Evolutionary conservation across 2,329 filamentous ascomycete genomes (phyloP).

Genomic region (Colletotrichum kahawae): DNA sequence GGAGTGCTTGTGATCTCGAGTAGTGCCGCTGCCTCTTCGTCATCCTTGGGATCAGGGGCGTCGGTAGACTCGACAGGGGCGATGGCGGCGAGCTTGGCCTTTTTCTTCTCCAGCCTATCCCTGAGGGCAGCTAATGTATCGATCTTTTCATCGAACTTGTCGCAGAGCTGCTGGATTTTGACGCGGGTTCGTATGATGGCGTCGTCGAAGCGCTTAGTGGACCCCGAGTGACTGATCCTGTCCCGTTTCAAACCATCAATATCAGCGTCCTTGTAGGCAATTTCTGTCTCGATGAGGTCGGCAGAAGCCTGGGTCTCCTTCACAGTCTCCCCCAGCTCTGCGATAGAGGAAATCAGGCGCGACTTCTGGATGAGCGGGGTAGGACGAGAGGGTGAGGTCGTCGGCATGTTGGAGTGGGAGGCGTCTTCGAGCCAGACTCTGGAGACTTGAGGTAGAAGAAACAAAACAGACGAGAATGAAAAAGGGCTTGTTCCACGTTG

Average conservation of each 20-base stretch:
- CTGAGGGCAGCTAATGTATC: background rate
- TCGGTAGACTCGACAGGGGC: background rate
- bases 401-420: background rate
- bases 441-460: background rate
- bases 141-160: background rate
- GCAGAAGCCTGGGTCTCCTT: background rate
- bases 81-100: background rate
- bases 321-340: background rate
- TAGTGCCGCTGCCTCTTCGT: background rate
- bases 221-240: background rate
- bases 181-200: background rate
- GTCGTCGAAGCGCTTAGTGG: background rate
- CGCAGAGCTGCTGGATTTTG: background rate
- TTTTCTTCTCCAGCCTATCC: background rate
- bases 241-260: background rate
- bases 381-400: background rate
- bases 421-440: background rate
- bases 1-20: conserved; percentile 18
- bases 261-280: conserved; percentile 8
- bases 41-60: background rate
- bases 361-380: background rate
- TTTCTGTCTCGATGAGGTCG: background rate
- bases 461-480: background rate
- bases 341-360: background rate
- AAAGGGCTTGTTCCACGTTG: background rate